These are phyloP conservation scores for Silene uniflora DNA, from an alignment of 148 eudicot species.

Conservation along the genomic window DNA sequence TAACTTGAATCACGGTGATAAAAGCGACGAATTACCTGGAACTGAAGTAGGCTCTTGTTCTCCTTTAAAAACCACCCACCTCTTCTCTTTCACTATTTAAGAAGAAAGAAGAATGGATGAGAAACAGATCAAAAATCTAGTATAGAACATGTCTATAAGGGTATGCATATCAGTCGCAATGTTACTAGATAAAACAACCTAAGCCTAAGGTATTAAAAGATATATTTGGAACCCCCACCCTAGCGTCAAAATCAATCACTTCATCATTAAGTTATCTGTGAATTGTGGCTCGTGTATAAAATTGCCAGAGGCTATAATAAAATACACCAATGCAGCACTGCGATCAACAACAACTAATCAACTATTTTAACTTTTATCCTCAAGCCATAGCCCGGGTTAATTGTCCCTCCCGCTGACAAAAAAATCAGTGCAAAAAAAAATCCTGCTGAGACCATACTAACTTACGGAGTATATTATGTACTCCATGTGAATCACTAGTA, in stretches of 20 bases:
- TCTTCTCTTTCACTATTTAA: slow-evolving; percentile 77
- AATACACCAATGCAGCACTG: neutral
- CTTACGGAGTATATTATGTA: too few species aligned
- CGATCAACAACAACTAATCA: neutral
- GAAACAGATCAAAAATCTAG: neutral
- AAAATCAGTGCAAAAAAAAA: neutral
- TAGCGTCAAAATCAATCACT: neutral
- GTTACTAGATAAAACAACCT: neutral
- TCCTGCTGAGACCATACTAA: neutral
- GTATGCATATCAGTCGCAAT: neutral
- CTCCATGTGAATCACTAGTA: neutral
- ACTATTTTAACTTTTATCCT: neutral
- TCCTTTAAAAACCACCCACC: slow-evolving; percentile 81
- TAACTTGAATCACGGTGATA: slow-evolving; percentile 2
- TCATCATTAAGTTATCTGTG: neutral
- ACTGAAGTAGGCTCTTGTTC: slow-evolving; percentile 86
- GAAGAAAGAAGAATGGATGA: slow-evolving; percentile 7
- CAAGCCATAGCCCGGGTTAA: neutral
- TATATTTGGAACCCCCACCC: neutral
- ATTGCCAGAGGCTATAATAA: neutral
- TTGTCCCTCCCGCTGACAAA: neutral
- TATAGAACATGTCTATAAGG: neutral
- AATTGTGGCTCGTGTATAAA: neutral
- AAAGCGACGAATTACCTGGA: slow-evolving; percentile 52
- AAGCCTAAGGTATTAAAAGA: neutral